Evolutionary conservation across 2,329 filamentous ascomycete species (phyloP).

Genomic region (Herpotrichia juniperi): DNA sequence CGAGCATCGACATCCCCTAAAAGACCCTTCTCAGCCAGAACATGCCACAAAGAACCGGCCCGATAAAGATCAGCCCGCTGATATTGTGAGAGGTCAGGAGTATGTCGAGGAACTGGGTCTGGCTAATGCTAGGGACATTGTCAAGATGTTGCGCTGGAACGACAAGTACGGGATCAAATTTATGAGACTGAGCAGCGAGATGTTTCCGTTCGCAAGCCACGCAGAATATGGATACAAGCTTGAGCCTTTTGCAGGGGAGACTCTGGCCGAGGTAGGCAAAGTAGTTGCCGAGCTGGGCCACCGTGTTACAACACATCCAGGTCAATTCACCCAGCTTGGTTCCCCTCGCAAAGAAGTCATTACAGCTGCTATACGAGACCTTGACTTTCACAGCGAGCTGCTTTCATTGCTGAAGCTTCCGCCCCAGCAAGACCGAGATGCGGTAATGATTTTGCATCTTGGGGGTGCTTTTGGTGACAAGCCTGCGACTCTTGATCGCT

Average conservation of each 20-base stretch:
- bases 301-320: conserved; percentile 86
- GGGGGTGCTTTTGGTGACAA: conserved; percentile 92
- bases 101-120: conserved; percentile 81
- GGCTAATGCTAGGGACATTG: conserved; percentile 81
- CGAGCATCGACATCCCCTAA: conserved; percentile 83
- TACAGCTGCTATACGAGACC: conserved; percentile 75
- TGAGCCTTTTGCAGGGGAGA: conserved; percentile 79
- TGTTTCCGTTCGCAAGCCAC: conserved; percentile 96
- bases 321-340: conserved; percentile 87
- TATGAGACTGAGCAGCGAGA: conserved; percentile 89
- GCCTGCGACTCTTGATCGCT: conserved; percentile 75
- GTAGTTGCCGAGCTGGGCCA: conserved; percentile 81
- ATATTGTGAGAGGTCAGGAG: conserved; percentile 68
- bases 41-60: conserved; percentile 87
- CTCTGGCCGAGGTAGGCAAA: conserved; percentile 75
- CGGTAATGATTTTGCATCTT: conserved; percentile 94
- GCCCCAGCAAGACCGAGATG: conserved; percentile 79
- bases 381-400: conserved; percentile 89
- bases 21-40: conserved; percentile 75
- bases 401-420: conserved; percentile 77
- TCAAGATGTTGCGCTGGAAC: conserved; percentile 91
- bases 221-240: conserved; percentile 85
- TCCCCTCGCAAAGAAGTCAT: conserved; percentile 82
- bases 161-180: conserved; percentile 91
- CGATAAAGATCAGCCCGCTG: conserved; percentile 72